Evolutionary conservation across 2,329 filamentous ascomycete genomes (phyloP), one percentile per base, ranked within the genome.

Genomic region (Tolypocladium sp.): DNA sequence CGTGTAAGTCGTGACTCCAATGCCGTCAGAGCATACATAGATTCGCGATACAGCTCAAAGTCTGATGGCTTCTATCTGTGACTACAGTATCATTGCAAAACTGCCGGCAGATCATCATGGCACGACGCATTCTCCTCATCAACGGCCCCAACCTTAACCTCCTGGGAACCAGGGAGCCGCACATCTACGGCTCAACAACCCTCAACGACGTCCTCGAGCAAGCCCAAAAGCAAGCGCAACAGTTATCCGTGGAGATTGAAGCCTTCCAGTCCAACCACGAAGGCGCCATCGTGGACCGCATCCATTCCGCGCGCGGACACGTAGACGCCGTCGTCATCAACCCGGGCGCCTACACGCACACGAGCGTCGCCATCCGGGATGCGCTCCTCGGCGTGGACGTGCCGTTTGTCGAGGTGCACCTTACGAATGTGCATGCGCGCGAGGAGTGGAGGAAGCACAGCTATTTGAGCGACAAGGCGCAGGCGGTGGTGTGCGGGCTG

Each of bases 101-200:
- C 30, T 7, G 30, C 30, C 30, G 30, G 7, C 5, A 33, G 30
- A 33, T 33, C 41, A 42, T 20, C 20, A 77, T 76, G 71, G 60
- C 72, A 38, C 73, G 72, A 59, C 71, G 67, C 58, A 85, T 91
- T 68, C 85, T 91, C 65, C 79, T 91, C 64, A 85, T 92, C 76
- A 91, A 91, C 73, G 89, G 89, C n/a, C 88, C 89, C 38, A 92
- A 92, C 71, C 86, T 92, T 66, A 92, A 92, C 74, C 85, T 92
- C 56, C 82, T 92, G 37, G 89, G 89, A 41, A 87, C 83, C 15
- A 81, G 90, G 27, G 89, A 93, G 70, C 89, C 89, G 20, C 76
- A 84, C 35, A 81, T 91, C 66, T 92, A 92, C 75, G 89, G 89
- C 68, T 79, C 77, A 61, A 85, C 84, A 0, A 91, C 88, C 0